Evolutionary conservation across 2,329 filamentous ascomycete genomes (phyloP).

Genomic region (Aspergillus hiratsukae): DNA sequence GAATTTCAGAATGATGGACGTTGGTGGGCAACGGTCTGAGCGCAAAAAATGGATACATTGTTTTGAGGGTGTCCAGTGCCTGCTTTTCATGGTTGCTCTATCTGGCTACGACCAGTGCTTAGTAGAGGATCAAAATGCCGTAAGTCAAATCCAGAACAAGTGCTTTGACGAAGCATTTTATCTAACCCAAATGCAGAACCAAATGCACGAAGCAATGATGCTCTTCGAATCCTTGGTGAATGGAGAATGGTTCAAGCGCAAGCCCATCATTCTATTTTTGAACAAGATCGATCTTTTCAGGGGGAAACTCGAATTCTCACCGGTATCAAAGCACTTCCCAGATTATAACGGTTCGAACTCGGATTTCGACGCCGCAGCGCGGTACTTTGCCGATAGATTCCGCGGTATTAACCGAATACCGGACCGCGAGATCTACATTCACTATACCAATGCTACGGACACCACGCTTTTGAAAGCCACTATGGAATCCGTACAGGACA

Average conservation of each 20-base stretch:
- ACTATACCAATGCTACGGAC: slow-evolving; percentile 58
- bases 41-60: slow-evolving; percentile 98
- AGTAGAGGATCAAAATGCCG: slow-evolving; percentile 92
- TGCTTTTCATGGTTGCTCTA: slow-evolving; percentile 90
- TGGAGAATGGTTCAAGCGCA: slow-evolving; percentile 80
- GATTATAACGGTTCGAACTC: slow-evolving; percentile 69
- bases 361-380: slow-evolving; percentile 69
- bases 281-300: slow-evolving; percentile 87
- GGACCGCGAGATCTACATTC: slow-evolving; percentile 54
- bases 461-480: slow-evolving; percentile 79
- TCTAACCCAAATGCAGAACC: slow-evolving; percentile 55
- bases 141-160: slow-evolving; percentile 47
- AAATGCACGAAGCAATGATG: slow-evolving; percentile 89
- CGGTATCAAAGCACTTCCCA: slow-evolving; percentile 70
- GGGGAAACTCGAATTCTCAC: slow-evolving; percentile 66
- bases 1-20: slow-evolving; percentile 96
- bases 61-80: slow-evolving; percentile 88
- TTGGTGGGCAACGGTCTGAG: slow-evolving; percentile 86
- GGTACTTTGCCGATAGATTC: slow-evolving; percentile 81
- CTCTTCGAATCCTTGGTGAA: slow-evolving; percentile 82
- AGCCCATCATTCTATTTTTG: slow-evolving; percentile 76
- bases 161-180: not conserved
- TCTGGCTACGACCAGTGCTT: slow-evolving; percentile 95
- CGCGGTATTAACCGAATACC: slow-evolving; percentile 65
- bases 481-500: slow-evolving; percentile 81